A percentile compares a stretch with the other conserved stretches of the same genome.
Evolutionary conservation across 2,329 filamentous ascomycete genomes (phyloP).

Genomic region (Albifimbria verrucaria): DNA sequence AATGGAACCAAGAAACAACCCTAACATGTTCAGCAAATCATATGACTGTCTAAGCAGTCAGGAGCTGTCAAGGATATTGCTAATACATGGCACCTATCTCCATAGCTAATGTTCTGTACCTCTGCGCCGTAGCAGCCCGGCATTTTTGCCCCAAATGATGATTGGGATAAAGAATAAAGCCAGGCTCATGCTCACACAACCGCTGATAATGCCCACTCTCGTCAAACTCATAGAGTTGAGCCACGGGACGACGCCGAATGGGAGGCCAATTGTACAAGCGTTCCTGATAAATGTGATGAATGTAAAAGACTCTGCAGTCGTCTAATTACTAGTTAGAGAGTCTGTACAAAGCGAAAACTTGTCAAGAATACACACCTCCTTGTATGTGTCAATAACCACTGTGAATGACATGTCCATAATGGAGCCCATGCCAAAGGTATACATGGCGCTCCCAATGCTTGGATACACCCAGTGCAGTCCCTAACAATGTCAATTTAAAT

Average conservation of each 20-base stretch:
- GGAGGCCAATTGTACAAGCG: constrained; percentile 21
- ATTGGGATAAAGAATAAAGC: constrained; percentile 22
- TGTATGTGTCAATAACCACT: constrained; percentile 32
- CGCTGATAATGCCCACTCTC: constrained; percentile 24
- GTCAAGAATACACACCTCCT: not conserved
- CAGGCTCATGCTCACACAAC: constrained; percentile 18
- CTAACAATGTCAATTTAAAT: no score
- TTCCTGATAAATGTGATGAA: constrained; percentile 29
- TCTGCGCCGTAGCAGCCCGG: constrained; percentile 12
- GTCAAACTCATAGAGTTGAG: constrained; percentile 24
- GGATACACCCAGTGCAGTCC: constrained; percentile 41
- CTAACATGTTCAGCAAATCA: no score
- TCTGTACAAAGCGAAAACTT: not conserved
- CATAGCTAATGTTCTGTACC: constrained; percentile 12
- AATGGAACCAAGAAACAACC: no score
- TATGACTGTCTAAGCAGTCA: no score
- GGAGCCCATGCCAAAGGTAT: constrained; percentile 34
- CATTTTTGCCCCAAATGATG: constrained; percentile 28
- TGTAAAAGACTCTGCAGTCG: constrained; percentile 25
- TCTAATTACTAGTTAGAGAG: not conserved
- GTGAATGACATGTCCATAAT: constrained; percentile 33
- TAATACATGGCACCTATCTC: not conserved
- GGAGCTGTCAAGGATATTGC: not conserved
- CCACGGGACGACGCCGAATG: constrained; percentile 27
- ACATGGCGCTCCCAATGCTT: constrained; percentile 31